Conservation (phyloP, 148 eudicot genomes). For the Arbutus unedo region DNA sequence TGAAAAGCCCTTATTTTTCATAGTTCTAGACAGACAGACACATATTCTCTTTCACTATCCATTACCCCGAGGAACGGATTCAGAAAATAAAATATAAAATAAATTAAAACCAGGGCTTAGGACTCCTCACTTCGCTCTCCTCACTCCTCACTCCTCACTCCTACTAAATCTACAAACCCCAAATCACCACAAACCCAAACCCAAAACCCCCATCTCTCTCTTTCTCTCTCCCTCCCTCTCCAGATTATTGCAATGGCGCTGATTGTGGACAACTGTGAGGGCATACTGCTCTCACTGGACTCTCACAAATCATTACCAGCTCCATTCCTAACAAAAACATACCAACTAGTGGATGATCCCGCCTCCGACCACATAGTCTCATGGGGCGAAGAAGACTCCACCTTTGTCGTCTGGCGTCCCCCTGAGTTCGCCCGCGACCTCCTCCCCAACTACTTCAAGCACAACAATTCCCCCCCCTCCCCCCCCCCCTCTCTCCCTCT, state of each 20-base stretch:
- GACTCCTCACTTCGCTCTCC: neutral
- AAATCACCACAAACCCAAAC: neutral
- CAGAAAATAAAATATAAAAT: neutral
- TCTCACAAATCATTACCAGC: conserved; percentile 76
- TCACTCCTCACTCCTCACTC: conserved; percentile 4
- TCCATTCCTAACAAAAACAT: conserved; percentile 64
- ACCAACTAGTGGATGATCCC: conserved; percentile 63
- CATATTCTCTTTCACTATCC: conserved; percentile 50
- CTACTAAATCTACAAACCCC: neutral
- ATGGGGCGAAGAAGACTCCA: conserved; percentile 83
- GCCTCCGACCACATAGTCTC: conserved; percentile 76
- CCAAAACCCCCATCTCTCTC: neutral
- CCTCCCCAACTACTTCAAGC: conserved; percentile 71
- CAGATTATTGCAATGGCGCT: conserved; percentile 39
- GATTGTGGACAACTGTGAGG: conserved; percentile 65
- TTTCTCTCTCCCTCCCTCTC: neutral
- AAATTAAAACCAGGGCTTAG: neutral
- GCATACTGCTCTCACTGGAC: conserved; percentile 61
- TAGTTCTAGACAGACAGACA: conserved; percentile 62
- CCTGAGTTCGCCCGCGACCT: conserved; percentile 91
- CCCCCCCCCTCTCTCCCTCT: neutral
- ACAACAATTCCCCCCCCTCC: conserved; percentile 70
- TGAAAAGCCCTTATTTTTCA: conserved; percentile 69
- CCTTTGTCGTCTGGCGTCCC: conserved; percentile 88
- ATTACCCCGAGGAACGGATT: conserved; percentile 13